These are phyloP conservation scores for Pichia californica DNA, from an alignment of 805 yeast species.

Conservation along the genomic window DNA sequence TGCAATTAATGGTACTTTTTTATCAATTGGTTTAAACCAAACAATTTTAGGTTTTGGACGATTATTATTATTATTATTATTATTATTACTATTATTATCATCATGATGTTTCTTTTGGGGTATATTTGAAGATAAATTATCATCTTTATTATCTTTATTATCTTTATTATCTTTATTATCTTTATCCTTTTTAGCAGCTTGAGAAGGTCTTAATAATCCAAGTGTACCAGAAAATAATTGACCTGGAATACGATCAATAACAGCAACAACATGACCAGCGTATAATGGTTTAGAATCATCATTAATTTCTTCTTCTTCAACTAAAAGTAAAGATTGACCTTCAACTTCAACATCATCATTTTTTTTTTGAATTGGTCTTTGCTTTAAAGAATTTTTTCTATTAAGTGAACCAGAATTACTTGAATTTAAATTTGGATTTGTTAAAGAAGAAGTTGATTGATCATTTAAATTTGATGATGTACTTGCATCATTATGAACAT, in stretches of 20 bases:
- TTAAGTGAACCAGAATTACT: conserved; percentile 32
- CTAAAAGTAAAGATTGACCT: conserved; percentile 86
- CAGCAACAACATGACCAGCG: conserved; percentile 98
- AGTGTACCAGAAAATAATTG: conserved; percentile 92
- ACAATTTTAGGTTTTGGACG: conserved; percentile 78
- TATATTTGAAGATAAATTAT: too few species aligned
- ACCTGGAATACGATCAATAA: conserved; percentile 94
- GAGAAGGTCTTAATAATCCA: conserved; percentile 92
- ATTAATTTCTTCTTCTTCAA: conserved; percentile 92
- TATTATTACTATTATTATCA: neutral
- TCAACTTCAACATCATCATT: conserved; percentile 98
- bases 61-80: conserved; percentile 13
- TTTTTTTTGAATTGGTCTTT: conserved; percentile 94
- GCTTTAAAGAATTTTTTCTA: conserved; percentile 87
- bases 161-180: conserved; percentile 27
- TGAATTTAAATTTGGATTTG: conserved; percentile 10
- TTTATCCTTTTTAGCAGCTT: conserved; percentile 69
- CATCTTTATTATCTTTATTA: too few species aligned
- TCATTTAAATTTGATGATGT: conserved; percentile 31
- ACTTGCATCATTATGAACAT: conserved; percentile 76
- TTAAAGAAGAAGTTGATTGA: neutral
- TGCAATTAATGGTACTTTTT: conserved; percentile 95
- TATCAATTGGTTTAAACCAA: conserved; percentile 98
- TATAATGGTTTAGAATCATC: conserved; percentile 90
- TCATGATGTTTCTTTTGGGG: too few species aligned